phyloP scores from a whole-genome alignment of 495 filamentous ascomycete genomes.

The Cladorrhinum samala region DNA sequence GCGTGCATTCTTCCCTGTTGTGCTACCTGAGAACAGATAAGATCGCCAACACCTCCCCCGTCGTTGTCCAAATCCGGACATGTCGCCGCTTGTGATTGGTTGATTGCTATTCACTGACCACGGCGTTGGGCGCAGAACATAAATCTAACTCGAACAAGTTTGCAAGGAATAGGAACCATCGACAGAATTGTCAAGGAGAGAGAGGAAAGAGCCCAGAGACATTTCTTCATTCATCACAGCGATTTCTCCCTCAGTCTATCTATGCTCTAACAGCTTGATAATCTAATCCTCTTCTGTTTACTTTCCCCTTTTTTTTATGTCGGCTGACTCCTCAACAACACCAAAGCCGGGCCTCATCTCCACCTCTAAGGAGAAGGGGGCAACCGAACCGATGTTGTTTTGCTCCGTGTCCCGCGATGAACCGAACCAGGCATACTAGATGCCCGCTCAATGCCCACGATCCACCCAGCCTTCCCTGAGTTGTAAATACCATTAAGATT shows the following conservation, averaged over 20 bases:
- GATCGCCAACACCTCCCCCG: constrained; percentile 7
- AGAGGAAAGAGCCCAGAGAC: too few species aligned
- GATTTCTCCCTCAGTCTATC: constrained; percentile 24
- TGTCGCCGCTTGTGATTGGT: constrained; percentile 17
- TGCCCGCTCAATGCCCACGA: too few species aligned
- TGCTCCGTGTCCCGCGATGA: too few species aligned
- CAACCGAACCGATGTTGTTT: too few species aligned
- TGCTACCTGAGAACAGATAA: constrained; percentile 13
- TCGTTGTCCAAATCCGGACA: constrained; percentile 18
- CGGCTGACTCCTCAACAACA: too few species aligned
- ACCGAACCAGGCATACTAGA: too few species aligned
- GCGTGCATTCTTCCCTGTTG: constrained; percentile 19
- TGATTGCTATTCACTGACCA: neutral
- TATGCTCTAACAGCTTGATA: constrained; percentile 19
- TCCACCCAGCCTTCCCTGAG: neutral
- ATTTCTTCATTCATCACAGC: too few species aligned
- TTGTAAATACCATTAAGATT: constrained; percentile 1
- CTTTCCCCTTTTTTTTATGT: neutral
- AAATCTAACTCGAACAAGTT: constrained; percentile 1
- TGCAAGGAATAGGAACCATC: too few species aligned
- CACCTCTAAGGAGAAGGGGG: too few species aligned
- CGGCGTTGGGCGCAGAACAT: neutral
- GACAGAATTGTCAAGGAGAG: too few species aligned
- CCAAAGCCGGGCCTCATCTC: too few species aligned
- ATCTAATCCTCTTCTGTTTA: neutral